Conservation (phyloP, 1,284 basidiomycete species). For the Mycosarcoma maydis region DNA sequence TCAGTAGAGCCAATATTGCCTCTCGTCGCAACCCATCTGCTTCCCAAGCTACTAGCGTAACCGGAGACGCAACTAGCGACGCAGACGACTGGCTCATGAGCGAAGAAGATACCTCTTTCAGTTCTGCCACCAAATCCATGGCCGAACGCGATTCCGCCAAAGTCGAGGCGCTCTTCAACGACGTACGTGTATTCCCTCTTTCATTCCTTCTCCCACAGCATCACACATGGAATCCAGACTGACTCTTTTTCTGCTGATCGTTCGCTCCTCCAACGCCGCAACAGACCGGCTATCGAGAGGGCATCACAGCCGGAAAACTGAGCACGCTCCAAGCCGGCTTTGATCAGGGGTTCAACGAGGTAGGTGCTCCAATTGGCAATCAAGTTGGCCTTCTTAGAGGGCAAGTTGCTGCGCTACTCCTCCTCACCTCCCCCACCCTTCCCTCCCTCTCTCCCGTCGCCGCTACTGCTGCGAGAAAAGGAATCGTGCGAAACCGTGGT, state of each 20-base stretch:
- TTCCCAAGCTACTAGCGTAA: not conserved
- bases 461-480: not conserved
- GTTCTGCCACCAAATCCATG: constrained; percentile 27
- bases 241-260: too few relatives aligned
- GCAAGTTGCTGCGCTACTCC: constrained; percentile 72
- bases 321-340: constrained; percentile 81
- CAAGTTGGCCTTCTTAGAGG: constrained; percentile 79
- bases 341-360: constrained; percentile 77
- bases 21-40: constrained; percentile 18
- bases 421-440: constrained; percentile 49
- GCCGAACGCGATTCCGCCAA: constrained; percentile 45
- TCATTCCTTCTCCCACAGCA: too few relatives aligned
- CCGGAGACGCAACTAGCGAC: constrained; percentile 7
- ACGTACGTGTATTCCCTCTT: too few relatives aligned
- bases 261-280: too few relatives aligned
- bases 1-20: constrained; percentile 7
- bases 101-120: constrained; percentile 31
- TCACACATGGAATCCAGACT: too few relatives aligned
- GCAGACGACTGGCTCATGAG: constrained; percentile 51
- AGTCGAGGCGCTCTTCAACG: constrained; percentile 46
- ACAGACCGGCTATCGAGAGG: constrained; percentile 85
- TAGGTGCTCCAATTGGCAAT: constrained; percentile 79
- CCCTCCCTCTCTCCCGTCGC: not conserved
- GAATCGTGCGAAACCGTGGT: not conserved
- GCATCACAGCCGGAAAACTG: constrained; percentile 85